These are phyloP conservation scores for Amanita rimosa DNA, from an alignment of 768 basidiomycete genomes.

Conservation along the genomic window DNA sequence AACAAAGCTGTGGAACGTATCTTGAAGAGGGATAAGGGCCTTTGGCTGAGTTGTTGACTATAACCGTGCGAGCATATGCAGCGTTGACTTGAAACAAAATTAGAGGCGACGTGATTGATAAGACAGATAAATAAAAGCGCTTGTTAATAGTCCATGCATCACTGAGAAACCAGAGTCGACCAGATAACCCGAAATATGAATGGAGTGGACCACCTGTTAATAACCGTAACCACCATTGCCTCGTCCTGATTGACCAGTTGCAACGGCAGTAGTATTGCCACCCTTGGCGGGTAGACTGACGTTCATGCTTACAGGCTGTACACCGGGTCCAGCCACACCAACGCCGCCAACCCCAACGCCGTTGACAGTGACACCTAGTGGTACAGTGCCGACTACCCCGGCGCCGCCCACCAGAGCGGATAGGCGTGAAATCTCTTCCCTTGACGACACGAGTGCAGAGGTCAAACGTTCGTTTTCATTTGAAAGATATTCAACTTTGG, in stretches of 20 bases:
- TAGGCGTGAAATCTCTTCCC: slow-evolving; percentile 87
- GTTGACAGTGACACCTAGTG: slow-evolving; percentile 15
- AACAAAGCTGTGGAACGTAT: not conserved
- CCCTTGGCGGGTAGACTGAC: slow-evolving; percentile 23
- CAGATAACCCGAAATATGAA: not conserved
- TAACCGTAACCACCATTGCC: slow-evolving; percentile 29
- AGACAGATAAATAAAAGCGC: slow-evolving; percentile 1
- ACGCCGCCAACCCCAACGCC: slow-evolving; percentile 12
- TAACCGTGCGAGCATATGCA: not conserved
- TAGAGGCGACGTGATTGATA: slow-evolving; percentile 1
- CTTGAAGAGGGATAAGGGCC: not conserved
- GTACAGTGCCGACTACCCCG: slow-evolving; percentile 34
- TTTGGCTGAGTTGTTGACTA: not conserved
- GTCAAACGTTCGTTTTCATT: slow-evolving; percentile 94
- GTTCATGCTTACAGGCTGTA: slow-evolving; percentile 36
- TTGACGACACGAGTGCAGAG: slow-evolving; percentile 72
- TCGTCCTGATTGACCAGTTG: slow-evolving; percentile 20
- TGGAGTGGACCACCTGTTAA: slow-evolving; percentile 10
- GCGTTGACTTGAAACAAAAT: not conserved
- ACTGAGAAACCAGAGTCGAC: not conserved
- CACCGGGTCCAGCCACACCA: slow-evolving; percentile 18
- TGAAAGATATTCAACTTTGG: slow-evolving; percentile 85
- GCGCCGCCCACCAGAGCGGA: slow-evolving; percentile 60
- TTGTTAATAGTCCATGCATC: not conserved
- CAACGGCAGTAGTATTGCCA: slow-evolving; percentile 16